phyloP scores from a whole-genome alignment of 148 eudicot species.

The Rhododendron henanense region DNA sequence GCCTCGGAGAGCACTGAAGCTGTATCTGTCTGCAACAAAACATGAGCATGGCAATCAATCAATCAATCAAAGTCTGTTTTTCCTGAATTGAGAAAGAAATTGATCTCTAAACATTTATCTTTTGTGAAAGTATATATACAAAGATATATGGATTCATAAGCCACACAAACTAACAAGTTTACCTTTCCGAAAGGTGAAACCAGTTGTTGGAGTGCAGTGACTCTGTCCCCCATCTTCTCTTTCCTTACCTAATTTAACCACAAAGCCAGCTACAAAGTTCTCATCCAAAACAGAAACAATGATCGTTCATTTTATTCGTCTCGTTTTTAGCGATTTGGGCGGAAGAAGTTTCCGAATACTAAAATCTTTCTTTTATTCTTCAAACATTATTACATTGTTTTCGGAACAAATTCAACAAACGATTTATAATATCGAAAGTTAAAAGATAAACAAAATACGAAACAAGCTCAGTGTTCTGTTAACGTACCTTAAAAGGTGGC shows the following conservation, averaged over 20 bases:
- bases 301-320: background rate
- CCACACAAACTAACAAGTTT: constrained; percentile 3
- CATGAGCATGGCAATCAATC: background rate
- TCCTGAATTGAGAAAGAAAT: constrained; percentile 8
- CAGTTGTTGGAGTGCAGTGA: constrained; percentile 99
- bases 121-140: constrained; percentile 4
- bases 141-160: background rate
- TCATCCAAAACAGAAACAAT: background rate
- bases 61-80: background rate
- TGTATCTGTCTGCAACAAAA: constrained; percentile 76
- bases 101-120: background rate
- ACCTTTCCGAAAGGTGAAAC: constrained; percentile 99
- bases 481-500: constrained; percentile 86
- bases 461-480: background rate
- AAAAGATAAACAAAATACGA: background rate
- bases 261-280: background rate
- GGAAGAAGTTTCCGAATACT: background rate
- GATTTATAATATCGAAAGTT: no score
- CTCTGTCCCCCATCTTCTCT: constrained; percentile 99
- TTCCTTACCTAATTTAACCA: constrained; percentile 65
- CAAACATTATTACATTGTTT: background rate
- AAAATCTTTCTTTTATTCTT: background rate
- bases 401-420: background rate
- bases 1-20: constrained; percentile 99
- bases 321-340: no score